phyloP scores from a whole-genome alignment of 176 grass and related monocot genomes.

The Luzula sylvatica region DNA sequence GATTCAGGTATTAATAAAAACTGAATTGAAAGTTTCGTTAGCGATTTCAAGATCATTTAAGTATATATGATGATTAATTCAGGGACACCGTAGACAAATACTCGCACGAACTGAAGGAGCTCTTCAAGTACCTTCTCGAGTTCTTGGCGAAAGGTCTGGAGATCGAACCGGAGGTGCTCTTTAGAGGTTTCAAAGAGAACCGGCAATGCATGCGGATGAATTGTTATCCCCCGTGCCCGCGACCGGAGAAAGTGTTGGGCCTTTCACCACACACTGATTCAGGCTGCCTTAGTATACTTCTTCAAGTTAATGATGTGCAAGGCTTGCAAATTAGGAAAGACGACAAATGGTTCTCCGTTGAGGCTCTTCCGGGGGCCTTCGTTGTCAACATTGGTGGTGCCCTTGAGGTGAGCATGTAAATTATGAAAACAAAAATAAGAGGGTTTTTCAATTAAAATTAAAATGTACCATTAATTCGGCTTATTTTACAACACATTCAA shows the following conservation, averaged over 20 bases:
- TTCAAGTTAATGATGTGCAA: constrained; percentile 38
- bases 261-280: constrained; percentile 49
- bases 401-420: constrained; percentile 16
- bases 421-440: too few relatives aligned
- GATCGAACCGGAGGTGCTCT: constrained; percentile 4
- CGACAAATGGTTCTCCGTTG: too few relatives aligned
- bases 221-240: constrained; percentile 48
- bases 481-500: too few relatives aligned
- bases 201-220: constrained; percentile 26
- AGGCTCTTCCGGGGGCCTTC: too few relatives aligned
- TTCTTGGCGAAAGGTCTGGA: constrained; percentile 27
- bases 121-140: constrained; percentile 6
- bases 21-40: too few relatives aligned
- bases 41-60: too few relatives aligned
- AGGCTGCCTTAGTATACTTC: constrained; percentile 29
- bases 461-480: too few relatives aligned
- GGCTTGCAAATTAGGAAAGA: constrained; percentile 52
- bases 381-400: too few relatives aligned
- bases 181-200: constrained; percentile 10
- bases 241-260: constrained; percentile 41
- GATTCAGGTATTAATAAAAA: too few relatives aligned
- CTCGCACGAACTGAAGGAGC: constrained; percentile 24
- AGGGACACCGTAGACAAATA: constrained; percentile 34
- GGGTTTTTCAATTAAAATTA: too few relatives aligned
- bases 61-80: too few relatives aligned